Conservation (phyloP, 805 yeast species). For the Diddensiella santjacobensis region DNA sequence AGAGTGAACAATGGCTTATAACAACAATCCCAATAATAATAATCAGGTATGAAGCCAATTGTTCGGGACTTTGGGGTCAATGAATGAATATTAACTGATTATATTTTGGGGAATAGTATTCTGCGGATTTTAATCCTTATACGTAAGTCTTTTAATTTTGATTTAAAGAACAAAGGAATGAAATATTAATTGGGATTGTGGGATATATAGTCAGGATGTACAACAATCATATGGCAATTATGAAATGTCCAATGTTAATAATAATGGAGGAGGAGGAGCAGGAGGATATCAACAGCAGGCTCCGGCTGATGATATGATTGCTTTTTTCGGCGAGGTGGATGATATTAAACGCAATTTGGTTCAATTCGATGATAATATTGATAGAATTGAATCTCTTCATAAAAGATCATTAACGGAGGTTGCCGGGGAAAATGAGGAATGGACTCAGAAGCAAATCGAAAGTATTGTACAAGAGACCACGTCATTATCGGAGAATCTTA, state of each 20-base stretch:
- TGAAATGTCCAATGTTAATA: constrained; percentile 21
- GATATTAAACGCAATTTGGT: constrained; percentile 64
- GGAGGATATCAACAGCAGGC: constrained; percentile 9
- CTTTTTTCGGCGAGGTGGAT: constrained; percentile 66
- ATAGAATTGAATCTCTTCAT: constrained; percentile 67
- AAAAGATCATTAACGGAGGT: constrained; percentile 67
- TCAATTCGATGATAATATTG: constrained; percentile 65
- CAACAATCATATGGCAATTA: constrained; percentile 9
- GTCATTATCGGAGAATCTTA: constrained; percentile 69
- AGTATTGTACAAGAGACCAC: constrained; percentile 72
- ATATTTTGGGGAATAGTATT: background rate
- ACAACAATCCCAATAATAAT: background rate
- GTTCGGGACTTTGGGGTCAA: background rate
- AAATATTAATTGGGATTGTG: background rate
- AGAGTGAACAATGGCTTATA: background rate
- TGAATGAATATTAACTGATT: background rate
- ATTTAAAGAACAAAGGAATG: background rate
- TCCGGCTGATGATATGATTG: constrained; percentile 48
- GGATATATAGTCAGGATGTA: background rate
- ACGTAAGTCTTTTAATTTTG: background rate
- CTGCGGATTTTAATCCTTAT: constrained; percentile 1
- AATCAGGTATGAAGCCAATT: background rate
- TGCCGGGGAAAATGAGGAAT: constrained; percentile 57
- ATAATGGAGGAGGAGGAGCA: constrained; percentile 20
- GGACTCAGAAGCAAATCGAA: constrained; percentile 72